These are phyloP conservation scores for Knoxdaviesia capensis DNA, from an alignment of 2,329 filamentous ascomycete species.

Conservation along the genomic window DNA sequence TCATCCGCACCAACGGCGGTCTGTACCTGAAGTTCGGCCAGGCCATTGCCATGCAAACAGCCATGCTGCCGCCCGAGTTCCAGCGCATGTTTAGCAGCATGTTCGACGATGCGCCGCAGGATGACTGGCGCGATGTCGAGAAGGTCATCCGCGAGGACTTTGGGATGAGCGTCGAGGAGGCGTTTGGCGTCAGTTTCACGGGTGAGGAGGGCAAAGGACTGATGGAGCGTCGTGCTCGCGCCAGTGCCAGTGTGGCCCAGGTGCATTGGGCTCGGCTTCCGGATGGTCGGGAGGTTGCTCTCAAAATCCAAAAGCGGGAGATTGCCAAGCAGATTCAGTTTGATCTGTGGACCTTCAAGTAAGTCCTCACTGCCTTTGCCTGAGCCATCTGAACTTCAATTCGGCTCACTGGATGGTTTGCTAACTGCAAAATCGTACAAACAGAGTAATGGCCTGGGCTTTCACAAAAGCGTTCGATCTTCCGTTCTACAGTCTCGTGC, in stretches of 20 bases:
- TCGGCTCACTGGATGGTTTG: no score
- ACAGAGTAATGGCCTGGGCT: slow-evolving; percentile 54
- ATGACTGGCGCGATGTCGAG: slow-evolving; percentile 70
- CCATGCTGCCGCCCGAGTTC: slow-evolving; percentile 81
- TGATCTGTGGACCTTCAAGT: slow-evolving; percentile 94
- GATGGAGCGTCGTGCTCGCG: slow-evolving; percentile 40
- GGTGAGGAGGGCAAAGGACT: slow-evolving; percentile 47
- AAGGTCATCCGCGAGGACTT: slow-evolving; percentile 77
- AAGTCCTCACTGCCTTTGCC: slow-evolving; percentile 11
- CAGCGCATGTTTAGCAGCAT: slow-evolving; percentile 90
- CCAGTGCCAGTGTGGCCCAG: slow-evolving; percentile 84
- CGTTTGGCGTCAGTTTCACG: slow-evolving; percentile 74
- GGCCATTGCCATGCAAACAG: slow-evolving; percentile 95
- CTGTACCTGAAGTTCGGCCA: slow-evolving; percentile 96
- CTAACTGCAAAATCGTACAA: background rate
- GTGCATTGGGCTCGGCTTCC: slow-evolving; percentile 81
- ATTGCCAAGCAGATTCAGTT: slow-evolving; percentile 79
- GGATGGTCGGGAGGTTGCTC: slow-evolving; percentile 78
- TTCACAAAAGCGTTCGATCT: slow-evolving; percentile 83
- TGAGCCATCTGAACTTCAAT: background rate
- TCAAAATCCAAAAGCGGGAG: slow-evolving; percentile 94
- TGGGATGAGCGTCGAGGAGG: slow-evolving; percentile 65
- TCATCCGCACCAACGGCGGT: slow-evolving; percentile 74
- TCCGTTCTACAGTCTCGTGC: slow-evolving; percentile 78
- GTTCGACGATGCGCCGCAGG: slow-evolving; percentile 96